These are phyloP conservation scores for Populus nigra DNA, from an alignment of 345 rosid species.

Conservation along the genomic window DNA sequence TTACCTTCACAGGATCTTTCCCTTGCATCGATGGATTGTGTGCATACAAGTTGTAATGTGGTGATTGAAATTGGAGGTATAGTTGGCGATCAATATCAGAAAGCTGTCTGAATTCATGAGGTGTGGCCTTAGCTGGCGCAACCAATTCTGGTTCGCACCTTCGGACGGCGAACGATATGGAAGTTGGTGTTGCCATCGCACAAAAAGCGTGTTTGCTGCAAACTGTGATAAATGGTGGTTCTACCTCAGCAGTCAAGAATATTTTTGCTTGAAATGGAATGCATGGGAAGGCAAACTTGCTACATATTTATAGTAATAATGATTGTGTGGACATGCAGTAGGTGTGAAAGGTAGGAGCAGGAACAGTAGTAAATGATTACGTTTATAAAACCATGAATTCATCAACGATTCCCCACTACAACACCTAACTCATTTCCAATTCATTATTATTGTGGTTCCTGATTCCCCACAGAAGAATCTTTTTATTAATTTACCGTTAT, in stretches of 20 bases:
- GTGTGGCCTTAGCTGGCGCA: constrained; percentile 11
- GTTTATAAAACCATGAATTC: background rate
- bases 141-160: constrained; percentile 12
- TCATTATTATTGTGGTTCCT: too few relatives aligned
- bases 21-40: constrained; percentile 8
- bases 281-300: background rate
- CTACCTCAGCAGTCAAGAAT: too few relatives aligned
- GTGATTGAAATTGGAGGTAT: constrained; percentile 13
- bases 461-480: too few relatives aligned
- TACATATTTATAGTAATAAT: too few relatives aligned
- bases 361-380: too few relatives aligned
- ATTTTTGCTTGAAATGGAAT: background rate
- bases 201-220: background rate
- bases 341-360: background rate
- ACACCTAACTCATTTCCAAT: too few relatives aligned
- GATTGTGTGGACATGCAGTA: background rate
- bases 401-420: background rate
- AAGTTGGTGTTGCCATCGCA: background rate
- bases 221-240: background rate
- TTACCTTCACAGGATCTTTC: constrained; percentile 5
- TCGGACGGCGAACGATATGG: constrained; percentile 10
- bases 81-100: constrained; percentile 27
- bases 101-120: constrained; percentile 15
- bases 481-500: too few relatives aligned
- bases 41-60: constrained; percentile 7